Evolutionary conservation across 1,284 basidiomycete species (phyloP), one percentile per base, ranked within the genome.

Genomic region (Filobasidium uniguttulatum): DNA sequence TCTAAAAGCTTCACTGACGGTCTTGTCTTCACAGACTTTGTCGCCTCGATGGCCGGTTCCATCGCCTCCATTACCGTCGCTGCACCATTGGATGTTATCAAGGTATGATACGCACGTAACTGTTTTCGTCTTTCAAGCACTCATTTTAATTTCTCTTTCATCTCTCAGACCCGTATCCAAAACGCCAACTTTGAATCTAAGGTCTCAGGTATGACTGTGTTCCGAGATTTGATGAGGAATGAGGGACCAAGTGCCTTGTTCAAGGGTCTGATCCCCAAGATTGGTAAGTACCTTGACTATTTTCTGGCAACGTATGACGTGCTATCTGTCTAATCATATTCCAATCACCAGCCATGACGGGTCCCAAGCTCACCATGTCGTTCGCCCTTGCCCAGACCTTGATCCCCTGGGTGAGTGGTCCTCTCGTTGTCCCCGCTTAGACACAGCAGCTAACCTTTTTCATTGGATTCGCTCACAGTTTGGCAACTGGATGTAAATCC

Each of bases 181-280:
- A 96, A 96, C 69, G 89, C 90, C 57, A 94, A 96, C 76, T 98
- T 98, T 65, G 87, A 93, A 72, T 77, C 75, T 50, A 88, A 90
- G 65, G 85, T 75, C 30, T 77, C 80, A 33, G 93, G 94, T n/a
- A 61, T 83, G 46, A 80, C 80, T 1, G 85, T 97, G 49, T 74
- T 97, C 57, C 81, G 78, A 65, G 93, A 97, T 38, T 77, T 98
- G 60, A 67, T 97, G 65, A 82, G 79, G 68, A 79, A 87, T 56
- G 93, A 98, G 71, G 93, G 93, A 30, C 49, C 74, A 6, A 64
- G 70, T 0, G 87, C 88, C n/a, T 85, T 97, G 71, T 97, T 98
- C 78, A 97, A 98, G 74, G 91, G 91, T 33, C 73, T 94, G 57
- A 94, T 88, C 28, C 89, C 90, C 50, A 94, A 94, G 85, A 86